These are phyloP conservation scores for Hymenoscyphus occultus DNA, from an alignment of 2,329 filamentous ascomycete species.

Conservation along the genomic window DNA sequence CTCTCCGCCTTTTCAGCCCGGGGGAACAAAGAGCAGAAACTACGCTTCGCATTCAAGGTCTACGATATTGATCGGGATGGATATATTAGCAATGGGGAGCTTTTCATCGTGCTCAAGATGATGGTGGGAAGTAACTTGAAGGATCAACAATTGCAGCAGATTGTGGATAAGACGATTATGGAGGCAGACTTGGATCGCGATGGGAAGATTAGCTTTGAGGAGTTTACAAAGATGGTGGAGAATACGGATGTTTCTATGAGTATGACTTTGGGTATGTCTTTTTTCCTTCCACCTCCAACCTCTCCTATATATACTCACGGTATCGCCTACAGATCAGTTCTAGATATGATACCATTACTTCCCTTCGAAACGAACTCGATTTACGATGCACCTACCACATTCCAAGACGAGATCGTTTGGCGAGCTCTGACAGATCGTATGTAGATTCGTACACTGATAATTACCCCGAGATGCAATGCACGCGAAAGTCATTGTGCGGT, in stretches of 20 bases:
- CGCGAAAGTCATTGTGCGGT: neutral
- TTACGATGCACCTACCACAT: neutral
- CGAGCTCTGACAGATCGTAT: too few relatives aligned
- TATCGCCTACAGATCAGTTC: neutral
- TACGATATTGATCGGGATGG: conserved; percentile 99
- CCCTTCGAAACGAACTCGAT: neutral
- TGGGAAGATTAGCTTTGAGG: conserved; percentile 98
- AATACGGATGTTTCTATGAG: conserved; percentile 79
- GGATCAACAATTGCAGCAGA: conserved; percentile 98
- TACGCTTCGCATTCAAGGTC: conserved; percentile 97
- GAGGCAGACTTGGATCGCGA: conserved; percentile 95
- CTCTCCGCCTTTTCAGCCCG: conserved; percentile 95
- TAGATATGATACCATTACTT: neutral
- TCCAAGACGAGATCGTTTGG: too few relatives aligned
- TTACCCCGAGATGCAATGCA: neutral
- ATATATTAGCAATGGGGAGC: conserved; percentile 97
- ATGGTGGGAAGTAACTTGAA: conserved; percentile 99
- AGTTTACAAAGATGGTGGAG: conserved; percentile 99
- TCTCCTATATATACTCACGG: neutral
- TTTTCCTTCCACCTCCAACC: neutral
- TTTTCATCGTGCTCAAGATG: conserved; percentile 99
- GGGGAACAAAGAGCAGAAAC: conserved; percentile 98
- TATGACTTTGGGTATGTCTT: conserved; percentile 64
- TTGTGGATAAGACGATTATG: conserved; percentile 99
- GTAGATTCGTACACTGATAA: neutral